These are phyloP conservation scores for Hyphodiscus sp. DNA, from an alignment of 2,329 filamentous ascomycete genomes.

Conservation along the genomic window DNA sequence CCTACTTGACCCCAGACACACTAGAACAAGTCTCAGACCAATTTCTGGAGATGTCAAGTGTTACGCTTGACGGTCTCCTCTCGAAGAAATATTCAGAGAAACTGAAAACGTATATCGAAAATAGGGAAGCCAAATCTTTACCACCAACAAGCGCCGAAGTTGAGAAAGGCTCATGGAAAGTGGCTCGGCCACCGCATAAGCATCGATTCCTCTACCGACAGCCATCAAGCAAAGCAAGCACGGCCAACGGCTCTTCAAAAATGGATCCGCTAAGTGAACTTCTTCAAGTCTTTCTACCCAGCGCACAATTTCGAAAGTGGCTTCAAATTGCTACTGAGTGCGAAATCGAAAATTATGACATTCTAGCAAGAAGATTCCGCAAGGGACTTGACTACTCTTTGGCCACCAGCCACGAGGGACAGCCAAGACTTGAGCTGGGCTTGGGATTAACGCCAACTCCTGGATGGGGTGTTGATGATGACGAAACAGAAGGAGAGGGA, in stretches of 20 bases:
- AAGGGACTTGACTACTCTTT: slow-evolving; percentile 86
- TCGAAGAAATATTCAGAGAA: slow-evolving; percentile 68
- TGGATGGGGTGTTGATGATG: slow-evolving; percentile 74
- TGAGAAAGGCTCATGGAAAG: slow-evolving; percentile 59
- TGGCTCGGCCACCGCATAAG: slow-evolving; percentile 88
- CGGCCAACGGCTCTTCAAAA: slow-evolving; percentile 31
- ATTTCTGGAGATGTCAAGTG: slow-evolving; percentile 77
- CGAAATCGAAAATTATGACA: slow-evolving; percentile 63
- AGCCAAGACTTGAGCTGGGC: slow-evolving; percentile 79
- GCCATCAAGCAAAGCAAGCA: slow-evolving; percentile 32
- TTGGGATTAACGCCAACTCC: slow-evolving; percentile 77
- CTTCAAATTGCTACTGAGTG: slow-evolving; percentile 75
- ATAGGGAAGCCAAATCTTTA: slow-evolving; percentile 48
- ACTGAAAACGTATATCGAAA: slow-evolving; percentile 65
- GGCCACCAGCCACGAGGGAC: slow-evolving; percentile 73
- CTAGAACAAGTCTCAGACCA: slow-evolving; percentile 73
- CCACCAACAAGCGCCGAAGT: slow-evolving; percentile 46
- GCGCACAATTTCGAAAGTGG: slow-evolving; percentile 83
- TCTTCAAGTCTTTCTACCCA: slow-evolving; percentile 76
- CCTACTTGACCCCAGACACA: slow-evolving; percentile 87
- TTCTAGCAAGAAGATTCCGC: slow-evolving; percentile 82
- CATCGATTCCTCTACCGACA: slow-evolving; percentile 85
- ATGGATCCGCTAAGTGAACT: slow-evolving; percentile 67
- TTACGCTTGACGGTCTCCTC: slow-evolving; percentile 74
- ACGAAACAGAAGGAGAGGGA: slow-evolving; percentile 42